Evolutionary conservation across 768 basidiomycete species (phyloP).

Genomic region (Postia placenta): DNA sequence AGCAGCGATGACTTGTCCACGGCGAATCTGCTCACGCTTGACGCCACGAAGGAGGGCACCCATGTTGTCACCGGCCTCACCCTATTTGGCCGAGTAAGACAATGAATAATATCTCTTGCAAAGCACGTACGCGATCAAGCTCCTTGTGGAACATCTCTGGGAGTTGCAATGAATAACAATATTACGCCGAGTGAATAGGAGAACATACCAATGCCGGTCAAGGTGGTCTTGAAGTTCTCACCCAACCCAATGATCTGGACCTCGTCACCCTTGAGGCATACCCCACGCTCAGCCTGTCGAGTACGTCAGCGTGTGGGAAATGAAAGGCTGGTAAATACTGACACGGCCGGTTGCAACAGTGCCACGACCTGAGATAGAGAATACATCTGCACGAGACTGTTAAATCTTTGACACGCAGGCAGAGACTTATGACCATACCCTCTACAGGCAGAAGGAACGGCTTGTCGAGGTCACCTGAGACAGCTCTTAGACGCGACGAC

Average conservation of each 20-base stretch:
- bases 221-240: slow-evolving; percentile 75
- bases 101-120: no score
- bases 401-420: neutral
- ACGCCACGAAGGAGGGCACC: slow-evolving; percentile 93
- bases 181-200: neutral
- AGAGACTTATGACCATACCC: slow-evolving; percentile 45
- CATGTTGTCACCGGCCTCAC: slow-evolving; percentile 99
- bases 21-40: slow-evolving; percentile 92
- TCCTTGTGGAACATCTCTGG: slow-evolving; percentile 99
- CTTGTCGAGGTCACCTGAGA: slow-evolving; percentile 87
- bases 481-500: neutral
- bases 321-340: slow-evolving; percentile 23
- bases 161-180: slow-evolving; percentile 5
- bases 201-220: slow-evolving; percentile 84
- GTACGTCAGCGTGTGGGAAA: neutral
- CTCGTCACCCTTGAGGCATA: slow-evolving; percentile 86
- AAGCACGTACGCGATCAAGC: slow-evolving; percentile 69
- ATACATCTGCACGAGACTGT: slow-evolving; percentile 55
- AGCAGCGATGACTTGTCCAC: slow-evolving; percentile 86
- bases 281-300: slow-evolving; percentile 81
- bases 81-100: slow-evolving; percentile 44
- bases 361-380: slow-evolving; percentile 97
- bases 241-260: slow-evolving; percentile 92
- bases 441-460: slow-evolving; percentile 96
- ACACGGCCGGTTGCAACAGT: slow-evolving; percentile 95